A percentile compares a stretch with the other conserved stretches of the same genome.
Conservation (phyloP, 208 protist species). For the Herpetomonas tarakana region DNA sequence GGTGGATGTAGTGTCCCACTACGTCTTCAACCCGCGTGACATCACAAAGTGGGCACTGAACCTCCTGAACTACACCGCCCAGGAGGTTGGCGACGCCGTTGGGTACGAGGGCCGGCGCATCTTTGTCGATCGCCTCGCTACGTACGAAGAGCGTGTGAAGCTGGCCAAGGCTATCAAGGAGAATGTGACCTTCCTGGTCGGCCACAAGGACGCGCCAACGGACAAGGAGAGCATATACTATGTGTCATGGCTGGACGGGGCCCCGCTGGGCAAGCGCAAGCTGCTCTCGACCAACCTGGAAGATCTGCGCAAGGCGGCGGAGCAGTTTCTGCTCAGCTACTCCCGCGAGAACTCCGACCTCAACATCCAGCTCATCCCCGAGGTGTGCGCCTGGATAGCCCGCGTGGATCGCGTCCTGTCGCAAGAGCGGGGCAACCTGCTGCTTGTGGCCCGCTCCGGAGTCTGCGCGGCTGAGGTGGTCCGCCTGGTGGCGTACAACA, state of each 20-base stretch:
- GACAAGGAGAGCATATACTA: conserved; percentile 81
- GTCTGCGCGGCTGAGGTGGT: conserved; percentile 92
- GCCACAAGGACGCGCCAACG: conserved; percentile 50
- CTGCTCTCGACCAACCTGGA: conserved; percentile 48
- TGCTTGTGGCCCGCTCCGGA: conserved; percentile 93
- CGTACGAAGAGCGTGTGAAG: conserved; percentile 69
- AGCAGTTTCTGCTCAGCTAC: conserved; percentile 80
- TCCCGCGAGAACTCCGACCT: conserved; percentile 93
- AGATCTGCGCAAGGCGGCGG: conserved; percentile 71
- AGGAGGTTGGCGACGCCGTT: conserved; percentile 85
- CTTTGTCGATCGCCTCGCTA: conserved; percentile 95
- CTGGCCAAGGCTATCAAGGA: conserved; percentile 72
- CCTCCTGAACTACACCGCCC: conserved; percentile 89
- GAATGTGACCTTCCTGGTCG: conserved; percentile 75
- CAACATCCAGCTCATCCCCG: conserved; percentile 93
- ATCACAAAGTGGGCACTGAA: conserved; percentile 94
- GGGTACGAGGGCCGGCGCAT: conserved; percentile 93
- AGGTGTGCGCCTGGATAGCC: conserved; percentile 93
- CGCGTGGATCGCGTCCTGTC: conserved; percentile 96
- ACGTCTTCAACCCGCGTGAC: conserved; percentile 97
- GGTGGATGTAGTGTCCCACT: conserved; percentile 95
- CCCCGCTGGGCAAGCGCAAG: conserved; percentile 47
- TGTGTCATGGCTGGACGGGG: conserved; percentile 62
- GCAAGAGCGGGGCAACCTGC: conserved; percentile 89
- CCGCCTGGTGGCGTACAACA: conserved; percentile 89